Base-by-base conservation (phyloP, 805 yeast genomes). In the Groenewaldozyma salmanticensis region DNA sequence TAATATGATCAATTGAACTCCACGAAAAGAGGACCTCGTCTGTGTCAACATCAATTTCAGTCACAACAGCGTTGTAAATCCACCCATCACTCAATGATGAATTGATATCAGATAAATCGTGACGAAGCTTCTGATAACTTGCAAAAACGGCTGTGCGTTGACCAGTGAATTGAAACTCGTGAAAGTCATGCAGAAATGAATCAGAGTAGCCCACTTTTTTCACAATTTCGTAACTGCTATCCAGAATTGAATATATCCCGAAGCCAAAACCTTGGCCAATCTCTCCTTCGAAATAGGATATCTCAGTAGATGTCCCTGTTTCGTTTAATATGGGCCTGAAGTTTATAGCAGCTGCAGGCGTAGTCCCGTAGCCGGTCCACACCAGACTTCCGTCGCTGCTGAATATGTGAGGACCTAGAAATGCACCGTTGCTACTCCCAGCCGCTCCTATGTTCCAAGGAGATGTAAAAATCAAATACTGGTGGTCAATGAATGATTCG, bases 81-180 rank as follows among this genome's bases (percentile, higher is more conserved):
- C 43, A 40, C 7, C 43, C 43, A 7, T 38, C 38, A 13, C 31
- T 27, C n/a, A 40, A 13, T 16, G 21, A 27, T 5, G 27, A 7
- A 6, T 38, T 27, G 27, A 27, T 15, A 11, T 9, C 31, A 19
- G 27, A 16, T 27, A 40, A n/a, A 19, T 40, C 43, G 19, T 24
- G 19, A 13, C 34, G 43, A 5, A 38, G 22, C 5, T 24, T 4
- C 19, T 21, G 37, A 27, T 40, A 40, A 27, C 35, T 40, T 13
- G 43, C n/a, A 35, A 38, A 40, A 9, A 21, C 43, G 19, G 43
- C 42, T 17, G 24, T 24, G 21, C n/a, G 34, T 6, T 9, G 7
- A 31, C 34, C n/a, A n/a, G 34, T 31, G 9, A 31, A n/a, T 16
- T 31, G 34, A 16, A 31, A 31, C 17, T 31, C 34, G n/a, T 31